Conservation (phyloP, 23 red algal species). For the Gracilaria vermiculophylla region DNA sequence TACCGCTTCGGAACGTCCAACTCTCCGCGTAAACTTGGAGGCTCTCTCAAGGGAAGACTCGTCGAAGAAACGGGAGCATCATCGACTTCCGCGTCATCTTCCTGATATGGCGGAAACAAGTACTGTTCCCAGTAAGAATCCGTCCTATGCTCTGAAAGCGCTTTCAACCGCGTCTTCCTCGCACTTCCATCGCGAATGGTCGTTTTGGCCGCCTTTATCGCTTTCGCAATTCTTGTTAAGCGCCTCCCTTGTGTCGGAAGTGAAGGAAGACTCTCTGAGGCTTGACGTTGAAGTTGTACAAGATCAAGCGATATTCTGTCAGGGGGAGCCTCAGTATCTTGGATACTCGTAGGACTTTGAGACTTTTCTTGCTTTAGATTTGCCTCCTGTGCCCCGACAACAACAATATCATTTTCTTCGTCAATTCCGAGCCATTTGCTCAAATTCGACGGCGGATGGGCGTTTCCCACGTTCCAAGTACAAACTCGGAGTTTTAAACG, state of each 20-base stretch:
- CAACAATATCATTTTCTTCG: conserved; percentile 62
- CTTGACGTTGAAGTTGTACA: neutral
- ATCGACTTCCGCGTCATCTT: neutral
- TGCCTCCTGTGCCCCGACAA: conserved; percentile 65
- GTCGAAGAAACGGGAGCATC: neutral
- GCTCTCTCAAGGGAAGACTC: neutral
- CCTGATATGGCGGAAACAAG: neutral
- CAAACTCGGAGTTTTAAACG: conserved; percentile 54
- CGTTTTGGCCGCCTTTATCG: neutral
- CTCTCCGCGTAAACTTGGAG: neutral
- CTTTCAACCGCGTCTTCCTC: conserved; percentile 5
- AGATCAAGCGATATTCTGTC: neutral
- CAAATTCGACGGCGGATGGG: conserved; percentile 43
- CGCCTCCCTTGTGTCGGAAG: neutral
- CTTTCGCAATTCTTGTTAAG: conserved; percentile 2
- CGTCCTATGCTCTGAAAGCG: neutral
- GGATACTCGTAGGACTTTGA: neutral
- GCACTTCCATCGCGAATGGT: neutral
- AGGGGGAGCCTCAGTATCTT: neutral
- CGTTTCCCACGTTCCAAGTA: conserved; percentile 80
- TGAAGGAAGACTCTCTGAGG: conserved; percentile 2
- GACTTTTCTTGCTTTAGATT: conserved; percentile 18
- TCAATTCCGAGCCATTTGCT: conserved; percentile 49
- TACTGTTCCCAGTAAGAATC: neutral
- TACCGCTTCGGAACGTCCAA: neutral